Percentiles rank a stretch among this genome's conserved stretches.
phyloP scores from a whole-genome alignment of 1,284 basidiomycete species.

The Cutaneotrichosporon cutaneum region DNA sequence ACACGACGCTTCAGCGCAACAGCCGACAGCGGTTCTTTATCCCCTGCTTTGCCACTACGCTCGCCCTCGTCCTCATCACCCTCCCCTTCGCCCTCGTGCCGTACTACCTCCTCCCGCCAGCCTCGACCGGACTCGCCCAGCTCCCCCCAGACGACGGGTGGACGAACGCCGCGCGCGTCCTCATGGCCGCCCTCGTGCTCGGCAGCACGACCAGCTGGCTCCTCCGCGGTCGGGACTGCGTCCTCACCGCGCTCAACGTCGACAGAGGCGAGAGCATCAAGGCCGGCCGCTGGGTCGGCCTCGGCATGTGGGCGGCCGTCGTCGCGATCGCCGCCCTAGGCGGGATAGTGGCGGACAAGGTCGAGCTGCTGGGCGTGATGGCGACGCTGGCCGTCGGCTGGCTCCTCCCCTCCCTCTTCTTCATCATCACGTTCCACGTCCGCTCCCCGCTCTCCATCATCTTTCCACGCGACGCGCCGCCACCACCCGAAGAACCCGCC shows the following conservation, averaged over 20 bases:
- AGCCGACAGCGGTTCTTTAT: slow-evolving; percentile 44
- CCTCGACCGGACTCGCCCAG: slow-evolving; percentile 37
- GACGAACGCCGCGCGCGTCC: slow-evolving; percentile 49
- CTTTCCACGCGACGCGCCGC: slow-evolving; percentile 34
- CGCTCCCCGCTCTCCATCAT: slow-evolving; percentile 53
- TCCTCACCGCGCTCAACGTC: slow-evolving; percentile 41
- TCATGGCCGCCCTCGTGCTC: slow-evolving; percentile 41
- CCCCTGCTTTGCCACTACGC: slow-evolving; percentile 41
- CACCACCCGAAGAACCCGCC: slow-evolving; percentile 6
- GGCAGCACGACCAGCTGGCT: slow-evolving; percentile 47
- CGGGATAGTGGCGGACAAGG: slow-evolving; percentile 44
- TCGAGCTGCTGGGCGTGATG: slow-evolving; percentile 48
- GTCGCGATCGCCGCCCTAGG: slow-evolving; percentile 42
- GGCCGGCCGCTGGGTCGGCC: slow-evolving; percentile 46
- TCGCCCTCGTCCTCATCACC: slow-evolving; percentile 40
- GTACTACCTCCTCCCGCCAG: slow-evolving; percentile 49
- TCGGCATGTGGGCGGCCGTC: slow-evolving; percentile 44
- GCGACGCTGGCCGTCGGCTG: slow-evolving; percentile 48
- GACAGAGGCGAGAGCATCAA: slow-evolving; percentile 42
- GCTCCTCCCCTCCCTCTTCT: slow-evolving; percentile 54
- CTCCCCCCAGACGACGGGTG: slow-evolving; percentile 46
- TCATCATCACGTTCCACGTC: slow-evolving; percentile 55
- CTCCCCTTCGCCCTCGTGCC: slow-evolving; percentile 53
- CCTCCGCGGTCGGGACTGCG: slow-evolving; percentile 46
- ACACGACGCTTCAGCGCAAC: slow-evolving; percentile 41